Evolutionary conservation across 1,284 basidiomycete genomes (phyloP).

Genomic region (Tremellales sp.): DNA sequence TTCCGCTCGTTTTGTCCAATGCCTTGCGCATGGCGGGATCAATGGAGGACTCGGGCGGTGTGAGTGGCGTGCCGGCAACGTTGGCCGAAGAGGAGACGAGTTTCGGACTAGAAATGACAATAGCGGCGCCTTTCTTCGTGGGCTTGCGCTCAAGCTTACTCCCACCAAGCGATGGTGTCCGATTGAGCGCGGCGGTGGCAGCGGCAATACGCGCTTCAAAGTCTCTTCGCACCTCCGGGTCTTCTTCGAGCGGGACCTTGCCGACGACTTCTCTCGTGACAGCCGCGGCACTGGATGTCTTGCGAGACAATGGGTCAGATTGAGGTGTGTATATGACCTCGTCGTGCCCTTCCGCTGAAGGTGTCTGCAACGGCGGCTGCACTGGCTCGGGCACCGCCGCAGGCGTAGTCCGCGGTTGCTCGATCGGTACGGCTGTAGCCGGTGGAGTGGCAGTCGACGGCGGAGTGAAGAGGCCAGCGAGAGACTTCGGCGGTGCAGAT

Average conservation of each 20-base stretch:
- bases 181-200: conserved; percentile 41
- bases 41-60: conserved; percentile 6
- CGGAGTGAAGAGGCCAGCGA: neutral
- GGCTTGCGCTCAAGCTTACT: conserved; percentile 23
- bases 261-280: neutral
- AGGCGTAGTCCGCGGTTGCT: too few species aligned
- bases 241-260: conserved; percentile 11
- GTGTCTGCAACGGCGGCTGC: neutral
- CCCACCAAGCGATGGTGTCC: conserved; percentile 25
- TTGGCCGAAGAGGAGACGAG: conserved; percentile 36
- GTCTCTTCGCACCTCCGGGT: conserved; percentile 37
- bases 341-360: conserved; percentile 9
- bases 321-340: conserved; percentile 12
- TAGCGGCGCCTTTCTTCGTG: conserved; percentile 27
- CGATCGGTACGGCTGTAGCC: neutral
- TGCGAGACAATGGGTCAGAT: conserved; percentile 4
- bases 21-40: conserved; percentile 10
- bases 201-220: conserved; percentile 43
- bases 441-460: neutral
- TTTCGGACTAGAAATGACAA: conserved; percentile 36
- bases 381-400: neutral
- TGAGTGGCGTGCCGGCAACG: conserved; percentile 23
- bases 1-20: conserved; percentile 28
- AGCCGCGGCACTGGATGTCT: conserved; percentile 2
- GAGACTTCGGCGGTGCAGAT: neutral